A percentile compares a stretch with the other conserved stretches of the same genome.
Conservation (phyloP, 768 basidiomycete species). For the Amanita pseudoporphyria region DNA sequence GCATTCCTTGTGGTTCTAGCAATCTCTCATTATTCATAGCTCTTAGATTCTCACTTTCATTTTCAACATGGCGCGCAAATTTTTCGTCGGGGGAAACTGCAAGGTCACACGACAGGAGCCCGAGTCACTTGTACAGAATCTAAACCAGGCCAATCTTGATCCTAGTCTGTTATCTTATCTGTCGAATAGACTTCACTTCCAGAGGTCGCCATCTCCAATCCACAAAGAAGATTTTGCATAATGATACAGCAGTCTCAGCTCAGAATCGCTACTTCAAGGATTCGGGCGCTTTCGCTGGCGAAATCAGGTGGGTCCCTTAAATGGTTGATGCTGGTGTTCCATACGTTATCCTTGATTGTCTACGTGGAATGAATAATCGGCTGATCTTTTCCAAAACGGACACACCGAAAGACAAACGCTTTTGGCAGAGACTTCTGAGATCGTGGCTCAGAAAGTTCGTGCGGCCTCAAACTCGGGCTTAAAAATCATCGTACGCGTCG, state of each 20-base stretch:
- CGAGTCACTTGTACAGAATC: constrained; percentile 48
- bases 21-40: no score
- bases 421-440: constrained; percentile 80
- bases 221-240: constrained; percentile 48
- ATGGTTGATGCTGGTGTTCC: constrained; percentile 76
- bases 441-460: constrained; percentile 80
- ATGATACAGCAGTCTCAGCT: constrained; percentile 72
- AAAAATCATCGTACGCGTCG: constrained; percentile 91
- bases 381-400: constrained; percentile 31
- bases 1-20: no score
- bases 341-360: constrained; percentile 65
- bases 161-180: constrained; percentile 35
- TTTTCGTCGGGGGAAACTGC: constrained; percentile 98
- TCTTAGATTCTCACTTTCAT: not conserved
- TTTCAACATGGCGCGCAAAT: constrained; percentile 60
- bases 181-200: constrained; percentile 8
- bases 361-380: constrained; percentile 5
- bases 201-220: constrained; percentile 89
- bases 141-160: constrained; percentile 80
- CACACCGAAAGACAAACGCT: constrained; percentile 95
- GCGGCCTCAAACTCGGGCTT: constrained; percentile 70
- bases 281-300: constrained; percentile 92
- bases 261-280: constrained; percentile 86
- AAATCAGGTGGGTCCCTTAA: constrained; percentile 62
- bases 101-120: constrained; percentile 63